A percentile compares a stretch with the other conserved stretches of the same genome.
These are phyloP conservation scores for Aureobasidium sp. DNA, from an alignment of 2,329 filamentous ascomycete genomes.

Conservation along the genomic window DNA sequence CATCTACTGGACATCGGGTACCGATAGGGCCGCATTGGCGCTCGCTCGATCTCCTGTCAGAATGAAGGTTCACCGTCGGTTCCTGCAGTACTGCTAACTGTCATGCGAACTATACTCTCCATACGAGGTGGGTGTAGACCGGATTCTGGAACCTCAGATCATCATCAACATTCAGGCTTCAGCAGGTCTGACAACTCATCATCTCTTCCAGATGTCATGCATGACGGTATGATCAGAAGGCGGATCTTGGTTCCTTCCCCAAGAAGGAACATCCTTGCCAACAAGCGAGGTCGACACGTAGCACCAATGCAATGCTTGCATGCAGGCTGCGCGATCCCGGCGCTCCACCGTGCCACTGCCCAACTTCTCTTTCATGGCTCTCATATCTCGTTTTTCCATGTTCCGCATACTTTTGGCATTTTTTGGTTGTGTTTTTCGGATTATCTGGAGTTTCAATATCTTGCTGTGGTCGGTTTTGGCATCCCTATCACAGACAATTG, in stretches of 20 bases:
- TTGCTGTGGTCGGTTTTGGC: neutral
- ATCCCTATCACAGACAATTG: neutral
- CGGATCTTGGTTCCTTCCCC: neutral
- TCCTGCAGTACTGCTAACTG: slow-evolving; percentile 10
- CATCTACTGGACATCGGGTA: neutral
- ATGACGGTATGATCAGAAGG: slow-evolving; percentile 1
- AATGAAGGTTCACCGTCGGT: neutral
- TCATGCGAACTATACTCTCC: slow-evolving; percentile 2
- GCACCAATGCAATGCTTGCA: slow-evolving; percentile 10
- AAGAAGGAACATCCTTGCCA: slow-evolving; percentile 5
- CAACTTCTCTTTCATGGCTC: slow-evolving; percentile 8
- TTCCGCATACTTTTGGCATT: neutral
- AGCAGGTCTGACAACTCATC: neutral
- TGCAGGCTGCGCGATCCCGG: slow-evolving; percentile 11
- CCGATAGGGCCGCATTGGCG: slow-evolving; percentile 9
- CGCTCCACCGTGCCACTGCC: slow-evolving; percentile 9
- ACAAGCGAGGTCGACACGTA: slow-evolving; percentile 12
- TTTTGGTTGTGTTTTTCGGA: neutral
- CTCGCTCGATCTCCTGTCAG: neutral
- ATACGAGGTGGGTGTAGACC: neutral
- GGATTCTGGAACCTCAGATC: neutral
- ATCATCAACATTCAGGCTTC: neutral
- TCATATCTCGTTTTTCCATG: neutral
- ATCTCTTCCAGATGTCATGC: neutral
- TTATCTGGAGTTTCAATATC: too few relatives aligned